phyloP scores from a whole-genome alignment of 257 asterid genomes.

The Capsicum pubescens region DNA sequence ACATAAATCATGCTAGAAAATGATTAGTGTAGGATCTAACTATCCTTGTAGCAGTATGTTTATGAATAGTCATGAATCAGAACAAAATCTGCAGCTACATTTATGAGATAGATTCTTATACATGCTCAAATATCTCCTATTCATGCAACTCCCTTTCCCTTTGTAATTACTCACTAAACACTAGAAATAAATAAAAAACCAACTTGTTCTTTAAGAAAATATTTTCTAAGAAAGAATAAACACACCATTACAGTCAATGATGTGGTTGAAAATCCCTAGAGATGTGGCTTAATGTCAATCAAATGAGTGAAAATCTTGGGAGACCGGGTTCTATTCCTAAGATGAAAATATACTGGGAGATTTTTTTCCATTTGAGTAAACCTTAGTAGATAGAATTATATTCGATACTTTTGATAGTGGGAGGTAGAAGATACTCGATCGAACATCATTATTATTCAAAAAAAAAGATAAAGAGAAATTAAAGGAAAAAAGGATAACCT shows the following conservation, averaged over 20 bases:
- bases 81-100: not conserved
- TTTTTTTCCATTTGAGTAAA: not conserved
- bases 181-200: no score
- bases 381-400: not conserved
- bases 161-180: not conserved
- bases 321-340: not conserved
- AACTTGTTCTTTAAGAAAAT: not conserved
- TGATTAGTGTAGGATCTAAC: not conserved
- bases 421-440: not conserved
- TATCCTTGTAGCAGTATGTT: not conserved
- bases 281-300: not conserved
- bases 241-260: no score
- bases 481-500: constrained; percentile 47
- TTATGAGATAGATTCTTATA: not conserved
- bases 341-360: not conserved
- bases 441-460: not conserved
- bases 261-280: no score
- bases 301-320: not conserved
- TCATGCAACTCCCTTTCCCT: not conserved
- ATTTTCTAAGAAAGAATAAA: not conserved
- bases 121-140: not conserved
- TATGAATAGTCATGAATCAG: not conserved
- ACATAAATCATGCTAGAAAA: not conserved
- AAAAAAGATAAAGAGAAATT: not conserved
- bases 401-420: not conserved